Base-by-base conservation (phyloP, 2,329 filamentous ascomycete genomes). In the Colletotrichum camelliae region DNA sequence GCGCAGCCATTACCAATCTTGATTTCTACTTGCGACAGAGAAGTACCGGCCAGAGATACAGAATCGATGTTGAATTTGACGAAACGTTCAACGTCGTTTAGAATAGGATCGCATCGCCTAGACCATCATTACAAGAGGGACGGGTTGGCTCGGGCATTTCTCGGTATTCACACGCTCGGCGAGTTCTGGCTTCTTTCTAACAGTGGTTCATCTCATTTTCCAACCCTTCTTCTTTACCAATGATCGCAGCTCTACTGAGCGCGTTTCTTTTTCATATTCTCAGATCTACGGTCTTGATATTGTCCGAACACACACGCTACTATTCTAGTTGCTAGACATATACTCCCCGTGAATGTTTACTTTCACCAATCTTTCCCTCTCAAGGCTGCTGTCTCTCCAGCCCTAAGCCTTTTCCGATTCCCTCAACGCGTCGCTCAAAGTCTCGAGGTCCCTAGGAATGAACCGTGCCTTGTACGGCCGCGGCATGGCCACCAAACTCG, bases 401-500 rank as follows among this genome's bases (percentile, higher is more conserved):
- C 4, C 24, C 24, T 24, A 24, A 24, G 24, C 16, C 64, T 60
- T 65, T n/a, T 75, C 21, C 7, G 58, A 31, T 3, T 18, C 16
- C 7, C n/a, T 37, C 9, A 75, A 2, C 13, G 24, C 70, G 13
- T 24, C n/a, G 5, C 70, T 55, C 35, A 75, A 35, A 3, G 43
- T 52, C 7, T 37, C 58, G 4, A 31, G 4, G 27, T 75, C 35
- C 6, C 89, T 85, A 18, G 92, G 92, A 55, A 91, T 87, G 80
- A 93, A 92, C 7, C 84, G 86, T 16, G 91, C 89, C 80, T 88
- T 88, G 80, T 91, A 93, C 55, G 87, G 86, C 69, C 86, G 87
- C 9, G 91, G 91, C 83, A 93, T 89, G 3, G 90, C 89, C 3
- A 93, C 92, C 75, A 93, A 81, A 77, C 91, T 92, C 5, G 90